Percentiles rank a stretch among this genome's conserved stretches.
Evolutionary conservation across 2,329 filamentous ascomycete species (phyloP).

Genomic region (Trichoderma sp.): DNA sequence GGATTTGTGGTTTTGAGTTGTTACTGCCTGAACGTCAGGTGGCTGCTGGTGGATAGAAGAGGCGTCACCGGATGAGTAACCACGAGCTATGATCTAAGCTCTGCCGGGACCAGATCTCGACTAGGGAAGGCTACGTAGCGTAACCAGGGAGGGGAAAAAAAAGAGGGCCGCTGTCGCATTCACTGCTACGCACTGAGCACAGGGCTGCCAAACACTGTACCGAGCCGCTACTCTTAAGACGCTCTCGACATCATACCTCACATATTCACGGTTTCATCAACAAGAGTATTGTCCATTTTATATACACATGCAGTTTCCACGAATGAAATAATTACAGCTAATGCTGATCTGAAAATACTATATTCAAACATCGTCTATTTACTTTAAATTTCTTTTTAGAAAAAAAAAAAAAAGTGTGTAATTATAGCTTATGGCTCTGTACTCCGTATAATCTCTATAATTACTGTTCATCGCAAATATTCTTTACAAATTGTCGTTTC

Average conservation of each 20-base stretch:
- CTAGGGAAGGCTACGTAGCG: background rate
- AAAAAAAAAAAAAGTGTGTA: background rate
- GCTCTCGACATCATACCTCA: background rate
- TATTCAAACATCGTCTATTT: constrained; percentile 18
- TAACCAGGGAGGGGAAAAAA: background rate
- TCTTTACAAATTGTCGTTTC: constrained; percentile 47
- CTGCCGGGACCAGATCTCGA: constrained; percentile 10
- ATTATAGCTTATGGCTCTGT: constrained; percentile 19
- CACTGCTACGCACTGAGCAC: background rate
- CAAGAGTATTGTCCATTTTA: too few relatives aligned
- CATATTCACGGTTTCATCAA: background rate
- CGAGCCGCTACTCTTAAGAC: too few relatives aligned
- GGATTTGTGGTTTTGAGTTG: background rate
- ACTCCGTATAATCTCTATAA: constrained; percentile 21
- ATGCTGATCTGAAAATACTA: background rate
- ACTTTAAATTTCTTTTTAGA: background rate
- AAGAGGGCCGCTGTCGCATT: background rate
- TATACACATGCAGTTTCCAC: background rate
- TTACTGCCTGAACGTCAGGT: constrained; percentile 20
- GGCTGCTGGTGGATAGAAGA: constrained; percentile 11
- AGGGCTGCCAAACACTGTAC: background rate
- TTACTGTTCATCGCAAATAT: constrained; percentile 5
- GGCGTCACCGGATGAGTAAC: constrained; percentile 13
- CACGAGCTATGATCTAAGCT: constrained; percentile 5
- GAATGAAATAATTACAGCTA: background rate